Evolutionary conservation across 1,284 basidiomycete species (phyloP).

Genomic region (Cystobasidiaceae sp.): DNA sequence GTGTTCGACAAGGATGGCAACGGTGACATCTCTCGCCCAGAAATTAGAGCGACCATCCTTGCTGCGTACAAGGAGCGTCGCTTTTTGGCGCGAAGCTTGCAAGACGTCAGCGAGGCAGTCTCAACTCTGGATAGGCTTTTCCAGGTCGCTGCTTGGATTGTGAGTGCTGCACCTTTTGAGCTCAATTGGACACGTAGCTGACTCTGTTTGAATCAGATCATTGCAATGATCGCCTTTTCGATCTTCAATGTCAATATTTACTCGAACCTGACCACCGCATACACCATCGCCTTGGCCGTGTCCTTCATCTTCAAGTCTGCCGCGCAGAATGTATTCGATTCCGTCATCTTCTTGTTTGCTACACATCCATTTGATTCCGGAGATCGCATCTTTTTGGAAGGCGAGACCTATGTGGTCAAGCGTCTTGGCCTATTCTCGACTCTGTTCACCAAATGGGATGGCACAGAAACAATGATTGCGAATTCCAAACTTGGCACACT

Average conservation of each 20-base stretch:
- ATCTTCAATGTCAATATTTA: constrained; percentile 35
- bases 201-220: constrained; percentile 1
- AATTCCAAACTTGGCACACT: constrained; percentile 32
- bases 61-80: constrained; percentile 28
- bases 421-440: constrained; percentile 33
- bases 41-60: constrained; percentile 26
- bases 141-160: constrained; percentile 4
- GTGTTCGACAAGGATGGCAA: constrained; percentile 37
- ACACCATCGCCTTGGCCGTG: constrained; percentile 34
- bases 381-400: constrained; percentile 33
- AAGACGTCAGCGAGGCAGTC: constrained; percentile 21
- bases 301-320: constrained; percentile 37
- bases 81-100: constrained; percentile 21
- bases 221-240: constrained; percentile 17
- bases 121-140: constrained; percentile 23
- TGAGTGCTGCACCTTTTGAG: not conserved
- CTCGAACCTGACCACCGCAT: constrained; percentile 34
- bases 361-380: constrained; percentile 36
- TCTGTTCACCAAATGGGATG: constrained; percentile 35
- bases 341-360: constrained; percentile 37
- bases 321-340: constrained; percentile 36
- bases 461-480: constrained; percentile 36
- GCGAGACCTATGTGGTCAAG: constrained; percentile 34
- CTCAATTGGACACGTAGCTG: not conserved
- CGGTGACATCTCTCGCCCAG: constrained; percentile 24